Percentiles rank a stretch among this genome's conserved stretches.
phyloP scores from a whole-genome alignment of 2,329 filamentous ascomycete species.

The Botryotinia calthae region DNA sequence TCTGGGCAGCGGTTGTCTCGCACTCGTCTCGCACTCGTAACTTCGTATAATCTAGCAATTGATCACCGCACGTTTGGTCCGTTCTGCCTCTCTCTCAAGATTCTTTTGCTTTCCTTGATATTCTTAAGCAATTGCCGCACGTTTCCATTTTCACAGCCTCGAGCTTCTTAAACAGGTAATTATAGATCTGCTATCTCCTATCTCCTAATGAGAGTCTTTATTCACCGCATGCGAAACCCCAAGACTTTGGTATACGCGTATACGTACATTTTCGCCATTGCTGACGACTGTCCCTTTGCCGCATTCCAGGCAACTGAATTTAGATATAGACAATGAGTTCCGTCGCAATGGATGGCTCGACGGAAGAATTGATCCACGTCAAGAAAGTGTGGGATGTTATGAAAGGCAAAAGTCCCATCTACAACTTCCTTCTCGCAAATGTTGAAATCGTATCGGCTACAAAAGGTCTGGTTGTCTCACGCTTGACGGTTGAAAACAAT shows the following conservation, averaged over 20 bases:
- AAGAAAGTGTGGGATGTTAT: conserved; percentile 34
- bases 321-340: background rate
- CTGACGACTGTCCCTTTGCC: conserved; percentile 24
- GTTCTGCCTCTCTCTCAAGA: background rate
- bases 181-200: background rate
- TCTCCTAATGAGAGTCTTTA: background rate
- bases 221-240: background rate
- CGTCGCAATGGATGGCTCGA: conserved; percentile 25
- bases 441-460: conserved; percentile 46
- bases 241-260: background rate
- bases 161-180: background rate
- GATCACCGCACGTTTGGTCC: background rate
- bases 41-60: background rate
- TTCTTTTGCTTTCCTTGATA: background rate
- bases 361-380: conserved; percentile 33
- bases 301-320: conserved; percentile 14
- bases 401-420: conserved; percentile 48
- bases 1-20: background rate
- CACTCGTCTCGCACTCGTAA: conserved; percentile 3
- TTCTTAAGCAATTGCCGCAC: background rate
- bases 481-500: conserved; percentile 47
- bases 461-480: conserved; percentile 49
- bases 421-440: conserved; percentile 50
- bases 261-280: conserved; percentile 20
- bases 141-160: background rate